phyloP scores from a whole-genome alignment of 768 basidiomycete species.

The Xerocomellus chrysenteron region DNA sequence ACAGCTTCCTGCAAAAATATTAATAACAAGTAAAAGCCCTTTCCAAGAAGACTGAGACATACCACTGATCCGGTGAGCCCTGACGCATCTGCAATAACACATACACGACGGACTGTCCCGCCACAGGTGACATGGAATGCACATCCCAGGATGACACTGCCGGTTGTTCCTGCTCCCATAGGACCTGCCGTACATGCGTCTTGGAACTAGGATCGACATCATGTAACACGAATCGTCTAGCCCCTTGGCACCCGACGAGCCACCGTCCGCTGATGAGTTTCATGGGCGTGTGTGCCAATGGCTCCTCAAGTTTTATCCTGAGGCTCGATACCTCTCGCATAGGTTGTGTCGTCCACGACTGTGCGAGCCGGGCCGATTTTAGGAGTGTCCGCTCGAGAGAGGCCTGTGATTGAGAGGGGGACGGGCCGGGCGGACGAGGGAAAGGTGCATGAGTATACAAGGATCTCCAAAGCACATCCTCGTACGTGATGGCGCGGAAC shows the following conservation, averaged over 20 bases:
- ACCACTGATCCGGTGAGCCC: background rate
- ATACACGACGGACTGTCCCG: background rate
- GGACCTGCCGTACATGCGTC: too few relatives aligned
- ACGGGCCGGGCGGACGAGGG: background rate
- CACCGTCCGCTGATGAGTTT: background rate
- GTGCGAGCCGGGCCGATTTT: background rate
- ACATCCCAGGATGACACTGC: background rate
- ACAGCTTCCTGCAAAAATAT: background rate
- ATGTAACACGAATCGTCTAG: background rate
- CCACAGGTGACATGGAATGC: background rate
- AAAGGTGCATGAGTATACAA: background rate
- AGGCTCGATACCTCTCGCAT: background rate
- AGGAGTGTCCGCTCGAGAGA: constrained; percentile 1
- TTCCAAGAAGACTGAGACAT: background rate
- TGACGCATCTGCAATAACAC: too few relatives aligned
- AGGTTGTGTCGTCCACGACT: constrained; percentile 1
- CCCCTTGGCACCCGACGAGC: background rate
- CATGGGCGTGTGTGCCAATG: too few relatives aligned
- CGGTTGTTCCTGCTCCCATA: too few relatives aligned
- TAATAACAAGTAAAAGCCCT: too few relatives aligned
- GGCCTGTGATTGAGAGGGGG: background rate
- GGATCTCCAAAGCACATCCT: background rate
- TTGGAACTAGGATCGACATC: background rate
- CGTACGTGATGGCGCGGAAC: background rate
- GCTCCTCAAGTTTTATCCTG: background rate